Evolutionary conservation across 2,329 filamentous ascomycete species (phyloP), one percentile per base, ranked within the genome.

Genomic region (Cephalotrichum gorgonifer): DNA sequence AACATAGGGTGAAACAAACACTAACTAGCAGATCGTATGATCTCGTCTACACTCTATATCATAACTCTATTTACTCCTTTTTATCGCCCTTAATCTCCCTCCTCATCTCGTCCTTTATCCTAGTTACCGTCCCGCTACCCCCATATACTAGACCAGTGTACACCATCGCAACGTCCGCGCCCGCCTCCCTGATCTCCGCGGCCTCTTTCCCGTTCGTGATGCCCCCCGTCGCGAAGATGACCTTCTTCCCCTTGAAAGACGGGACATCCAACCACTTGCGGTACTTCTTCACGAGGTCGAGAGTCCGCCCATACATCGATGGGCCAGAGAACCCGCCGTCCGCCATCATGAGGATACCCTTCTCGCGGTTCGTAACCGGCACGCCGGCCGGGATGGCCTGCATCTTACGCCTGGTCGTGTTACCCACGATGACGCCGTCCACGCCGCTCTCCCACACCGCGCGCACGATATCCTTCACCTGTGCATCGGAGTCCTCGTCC

Each of bases 401-500:
- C 41, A 93, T 77, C 30, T 52, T 50, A 55, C 83, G 79, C 68
- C 93, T 95, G 3, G 93, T 98, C 0, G 93, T 98, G 71, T 98
- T 98, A 11, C 91, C 93, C 4, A 98, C 91, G 53, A 98, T 96
- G 31, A 98, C 81, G 26, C 93, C 93, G 58, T 96, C 90, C 2
- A 97, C 90, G 6, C 90, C 90, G 52, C 86, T 88, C 56, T 74
- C 73, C 72, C 81, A 85, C 12, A 95, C 83, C 0, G 90, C 90
- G 57, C 89, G 79, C 52, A 88, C 91, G 50, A 98, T 95, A 8
- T 90, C 93, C 39, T 83, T 77, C 53, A 98, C 79, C 63, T 98
- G 89, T 50, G 81, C 73, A 47, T 89, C 82, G 20, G 85, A 81
- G 62, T 96, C 88, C 68, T 97, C 93, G 58, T 98, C 93, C 0